Percentiles rank a stretch among this genome's conserved stretches.
These are phyloP conservation scores for Phaeosphaeria sp. DNA, from an alignment of 2,329 filamentous ascomycete genomes.

Conservation along the genomic window DNA sequence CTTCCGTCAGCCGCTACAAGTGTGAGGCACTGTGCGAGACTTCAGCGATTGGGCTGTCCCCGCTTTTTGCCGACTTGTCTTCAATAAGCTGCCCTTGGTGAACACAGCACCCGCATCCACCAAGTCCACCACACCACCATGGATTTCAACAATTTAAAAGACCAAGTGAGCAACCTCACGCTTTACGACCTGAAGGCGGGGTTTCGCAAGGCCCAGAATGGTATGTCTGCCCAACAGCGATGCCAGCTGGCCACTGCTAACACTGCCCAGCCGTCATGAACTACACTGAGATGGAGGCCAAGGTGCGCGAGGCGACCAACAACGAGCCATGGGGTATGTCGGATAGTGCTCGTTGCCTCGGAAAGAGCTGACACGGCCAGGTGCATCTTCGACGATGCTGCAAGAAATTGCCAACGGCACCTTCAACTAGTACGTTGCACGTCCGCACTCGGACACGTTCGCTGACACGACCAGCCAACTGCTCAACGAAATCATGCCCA, in stretches of 20 bases:
- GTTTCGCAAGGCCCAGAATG: slow-evolving; percentile 96
- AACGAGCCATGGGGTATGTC: slow-evolving; percentile 90
- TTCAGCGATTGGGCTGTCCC: not conserved
- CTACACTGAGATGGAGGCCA: slow-evolving; percentile 74
- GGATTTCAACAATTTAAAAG: slow-evolving; percentile 86
- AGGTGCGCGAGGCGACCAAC: slow-evolving; percentile 98
- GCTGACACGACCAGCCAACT: slow-evolving; percentile 71
- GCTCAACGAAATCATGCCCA: slow-evolving; percentile 99
- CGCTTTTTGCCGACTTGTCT: not conserved
- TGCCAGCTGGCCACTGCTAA: slow-evolving; percentile 37
- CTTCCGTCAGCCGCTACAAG: not conserved
- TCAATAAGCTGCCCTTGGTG: slow-evolving; percentile 6
- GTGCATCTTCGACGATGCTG: slow-evolving; percentile 85
- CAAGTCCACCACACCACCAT: slow-evolving; percentile 57
- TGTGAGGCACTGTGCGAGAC: not conserved
- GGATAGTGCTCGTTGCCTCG: slow-evolving; percentile 62
- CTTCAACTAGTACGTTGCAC: slow-evolving; percentile 86
- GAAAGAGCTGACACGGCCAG: slow-evolving; percentile 29
- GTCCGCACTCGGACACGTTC: not conserved
- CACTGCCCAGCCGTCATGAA: slow-evolving; percentile 83
- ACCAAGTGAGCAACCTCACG: slow-evolving; percentile 87
- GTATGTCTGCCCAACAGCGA: slow-evolving; percentile 57
- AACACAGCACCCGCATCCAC: slow-evolving; percentile 6
- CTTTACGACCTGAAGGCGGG: slow-evolving; percentile 96
- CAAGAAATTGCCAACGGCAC: slow-evolving; percentile 98